A percentile compares a stretch with the other conserved stretches of the same genome.
Evolutionary conservation across 306 rosid species (phyloP).

Genomic region (Citrullus colocynthis): DNA sequence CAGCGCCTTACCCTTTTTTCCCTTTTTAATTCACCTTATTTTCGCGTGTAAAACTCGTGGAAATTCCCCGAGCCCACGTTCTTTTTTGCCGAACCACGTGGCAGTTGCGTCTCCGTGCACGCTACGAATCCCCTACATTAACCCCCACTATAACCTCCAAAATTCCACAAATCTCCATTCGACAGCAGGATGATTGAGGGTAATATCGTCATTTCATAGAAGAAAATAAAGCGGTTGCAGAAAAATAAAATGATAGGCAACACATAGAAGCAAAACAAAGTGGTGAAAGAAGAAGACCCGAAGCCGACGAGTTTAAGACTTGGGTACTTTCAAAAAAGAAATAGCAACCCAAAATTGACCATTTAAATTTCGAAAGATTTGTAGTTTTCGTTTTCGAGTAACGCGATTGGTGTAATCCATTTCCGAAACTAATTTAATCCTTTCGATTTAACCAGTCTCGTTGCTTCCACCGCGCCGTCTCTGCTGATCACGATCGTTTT

Average conservation of each 20-base stretch:
- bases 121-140: not conserved
- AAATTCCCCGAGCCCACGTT: not conserved
- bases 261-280: not conserved
- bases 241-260: not conserved
- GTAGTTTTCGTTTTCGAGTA: not conserved
- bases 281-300: not conserved
- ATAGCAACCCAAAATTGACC: not conserved
- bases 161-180: not conserved
- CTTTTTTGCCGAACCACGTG: not conserved
- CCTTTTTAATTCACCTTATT: not conserved
- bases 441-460: not conserved
- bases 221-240: not conserved
- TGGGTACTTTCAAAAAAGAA: not conserved
- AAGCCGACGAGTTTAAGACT: not conserved
- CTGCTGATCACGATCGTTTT: not conserved
- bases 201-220: not conserved
- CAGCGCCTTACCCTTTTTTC: not conserved
- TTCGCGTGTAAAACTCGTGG: constrained; percentile 9
- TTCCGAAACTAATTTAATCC: not conserved
- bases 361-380: not conserved
- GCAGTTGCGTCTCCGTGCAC: not conserved
- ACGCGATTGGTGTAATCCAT: not conserved
- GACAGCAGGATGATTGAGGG: not conserved
- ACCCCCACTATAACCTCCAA: not conserved
- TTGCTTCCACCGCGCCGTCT: not conserved